These are phyloP conservation scores for Aegilops longissima DNA, from an alignment of 176 grass and related monocot genomes.

Conservation along the genomic window DNA sequence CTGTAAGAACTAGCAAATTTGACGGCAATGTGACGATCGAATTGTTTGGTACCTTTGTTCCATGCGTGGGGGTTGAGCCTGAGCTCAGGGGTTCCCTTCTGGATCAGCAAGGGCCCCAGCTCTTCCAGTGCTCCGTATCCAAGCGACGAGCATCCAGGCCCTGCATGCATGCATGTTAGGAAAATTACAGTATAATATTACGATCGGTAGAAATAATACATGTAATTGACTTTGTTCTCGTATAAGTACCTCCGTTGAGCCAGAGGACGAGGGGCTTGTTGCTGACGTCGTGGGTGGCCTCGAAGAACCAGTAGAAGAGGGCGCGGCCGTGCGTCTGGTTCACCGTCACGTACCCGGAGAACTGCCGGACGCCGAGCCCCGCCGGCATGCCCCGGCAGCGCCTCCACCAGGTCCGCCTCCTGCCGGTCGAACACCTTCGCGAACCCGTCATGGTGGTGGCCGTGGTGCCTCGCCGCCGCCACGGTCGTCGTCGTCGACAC, in stretches of 20 bases:
- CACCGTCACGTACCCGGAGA: conserved; percentile 73
- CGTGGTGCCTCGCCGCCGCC: not conserved
- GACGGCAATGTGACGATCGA: not conserved
- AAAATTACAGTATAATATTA: no score
- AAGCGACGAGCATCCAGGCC: conserved; percentile 14
- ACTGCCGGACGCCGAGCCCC: conserved; percentile 59
- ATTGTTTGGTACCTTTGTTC: not conserved
- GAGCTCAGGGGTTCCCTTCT: conserved; percentile 16
- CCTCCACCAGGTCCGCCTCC: conserved; percentile 52
- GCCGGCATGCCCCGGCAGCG: conserved; percentile 61
- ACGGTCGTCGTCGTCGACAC: not conserved
- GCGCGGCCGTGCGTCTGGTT: conserved; percentile 71
- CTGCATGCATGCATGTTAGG: not conserved
- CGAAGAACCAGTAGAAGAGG: conserved; percentile 93
- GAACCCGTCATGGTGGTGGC: not conserved
- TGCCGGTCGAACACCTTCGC: conserved; percentile 38
- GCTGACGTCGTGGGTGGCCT: conserved; percentile 50
- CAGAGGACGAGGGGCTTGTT: conserved; percentile 55
- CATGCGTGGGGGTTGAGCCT: conserved; percentile 6
- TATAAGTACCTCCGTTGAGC: not conserved
- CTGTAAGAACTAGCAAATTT: not conserved
- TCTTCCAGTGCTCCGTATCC: conserved; percentile 10
- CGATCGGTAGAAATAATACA: no score
- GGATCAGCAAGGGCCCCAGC: not conserved
- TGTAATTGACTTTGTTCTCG: no score